Conservation (phyloP, 2,329 filamentous ascomycete genomes). For the Chaetomium olivaceum region DNA sequence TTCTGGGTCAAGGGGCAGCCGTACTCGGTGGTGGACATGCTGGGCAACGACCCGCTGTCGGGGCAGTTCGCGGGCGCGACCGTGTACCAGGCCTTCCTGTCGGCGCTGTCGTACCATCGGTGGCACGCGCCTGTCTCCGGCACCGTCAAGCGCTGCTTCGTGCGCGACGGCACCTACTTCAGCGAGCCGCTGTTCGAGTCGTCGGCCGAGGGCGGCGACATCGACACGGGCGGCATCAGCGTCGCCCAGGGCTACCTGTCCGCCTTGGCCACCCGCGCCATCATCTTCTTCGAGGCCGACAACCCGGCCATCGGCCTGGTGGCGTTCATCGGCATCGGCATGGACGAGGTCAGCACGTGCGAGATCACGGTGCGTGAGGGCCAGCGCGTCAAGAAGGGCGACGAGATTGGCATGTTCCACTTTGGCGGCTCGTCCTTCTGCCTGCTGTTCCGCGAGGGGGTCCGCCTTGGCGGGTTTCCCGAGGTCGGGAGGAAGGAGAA, state of each 20-base stretch:
- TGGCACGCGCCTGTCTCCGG: constrained; percentile 72
- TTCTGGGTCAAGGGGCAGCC: constrained; percentile 72
- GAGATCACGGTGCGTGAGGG: constrained; percentile 69
- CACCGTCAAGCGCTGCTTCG: constrained; percentile 56
- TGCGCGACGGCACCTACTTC: constrained; percentile 67
- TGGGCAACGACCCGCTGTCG: constrained; percentile 56
- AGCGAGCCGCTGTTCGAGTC: constrained; percentile 53
- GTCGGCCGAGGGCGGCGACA: constrained; percentile 33
- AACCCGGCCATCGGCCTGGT: constrained; percentile 67
- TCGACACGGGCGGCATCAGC: constrained; percentile 46
- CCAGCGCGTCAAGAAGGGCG: constrained; percentile 66
- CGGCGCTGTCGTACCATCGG: constrained; percentile 67
- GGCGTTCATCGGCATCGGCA: constrained; percentile 70
- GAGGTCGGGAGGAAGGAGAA: constrained; percentile 35
- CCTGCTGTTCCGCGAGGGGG: constrained; percentile 62
- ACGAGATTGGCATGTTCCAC: constrained; percentile 77
- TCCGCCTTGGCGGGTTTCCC: constrained; percentile 48
- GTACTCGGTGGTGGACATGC: constrained; percentile 66
- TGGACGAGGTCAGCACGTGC: constrained; percentile 75
- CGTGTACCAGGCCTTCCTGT: constrained; percentile 71
- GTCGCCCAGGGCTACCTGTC: constrained; percentile 67
- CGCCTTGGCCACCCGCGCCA: constrained; percentile 65
- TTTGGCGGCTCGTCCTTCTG: constrained; percentile 74
- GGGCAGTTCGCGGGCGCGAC: constrained; percentile 62
- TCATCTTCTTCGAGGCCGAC: constrained; percentile 72